phyloP scores from a whole-genome alignment of 164 flowering plant species.

The grape (Vitis vinifera) region ASM3070453v1 NC_081809.1:346501-347000 shows the following conservation, averaged over 20 bases:
- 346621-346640: neutral
- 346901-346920: too few species aligned
- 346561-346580: neutral
- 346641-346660: slow-evolving; percentile 2
- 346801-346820: neutral
- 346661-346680: slow-evolving; percentile 31
- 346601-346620: neutral
- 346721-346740: slow-evolving; percentile 88
- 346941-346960: too few species aligned
- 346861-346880: too few species aligned
- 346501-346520: slow-evolving; percentile 98
- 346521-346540: slow-evolving; percentile 91
- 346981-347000: too few species aligned
- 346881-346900: too few species aligned
- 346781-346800: neutral
- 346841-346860: too few species aligned
- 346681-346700: slow-evolving; percentile 99
- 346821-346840: too few species aligned
- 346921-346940: too few species aligned
- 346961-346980: too few species aligned
- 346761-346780: neutral
- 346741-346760: slow-evolving; percentile 49
- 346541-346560: slow-evolving; percentile 63
- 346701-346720: slow-evolving; percentile 97
- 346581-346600: neutral